Base-by-base conservation (phyloP, 2,329 filamentous ascomycete genomes). In the Emergomyces pasteurianus region DNA sequence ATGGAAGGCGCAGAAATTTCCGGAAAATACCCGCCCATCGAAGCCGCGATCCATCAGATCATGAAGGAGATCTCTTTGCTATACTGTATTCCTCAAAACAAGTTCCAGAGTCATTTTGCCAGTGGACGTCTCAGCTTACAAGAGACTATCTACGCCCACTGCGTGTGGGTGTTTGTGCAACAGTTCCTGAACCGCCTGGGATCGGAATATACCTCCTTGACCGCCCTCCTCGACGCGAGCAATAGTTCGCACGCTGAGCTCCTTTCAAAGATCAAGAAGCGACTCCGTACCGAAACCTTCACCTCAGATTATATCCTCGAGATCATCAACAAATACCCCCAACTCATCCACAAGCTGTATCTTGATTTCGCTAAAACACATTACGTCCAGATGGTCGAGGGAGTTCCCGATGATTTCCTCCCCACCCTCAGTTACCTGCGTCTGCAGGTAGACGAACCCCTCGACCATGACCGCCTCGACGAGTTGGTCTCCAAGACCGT, bases 11-110 rank as follows among this genome's bases (percentile, higher is more conserved):
- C 83, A 43, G 76, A 81, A 49, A 80, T 82, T 61, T 77, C 78
- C 10, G 73, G 76, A 63, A 81, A 80, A 65, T 79, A 83, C 72
- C 92, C 92, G 46, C 87, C 91, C 0, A 90, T 97, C 67, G 90
- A 96, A 70, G 88, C 92, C 67, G 94, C 92, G 2, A 96, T 99
- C 66, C 90, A 96, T 77, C 94, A 99, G 77, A 96, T 99, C 79
- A 95, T 94, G 79, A 97, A 97, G 82, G 94, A 99, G 75, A 87
- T 96, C 58, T 97, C 94, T 1, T 83, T 99, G 62, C 81, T 99
- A 21, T 99, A 97, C 84, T 99, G 94, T 74, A 88, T 99, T 67
- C 94, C 94, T 16, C 92, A 95, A 75, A 99, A 96, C 81, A 94
- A 92, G 76, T 90, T 99, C 74, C 92, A 96, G 76, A 80, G 82